Evolutionary conservation across 1,284 basidiomycete species (phyloP).

Genomic region (Sanghuangporus baumii): DNA sequence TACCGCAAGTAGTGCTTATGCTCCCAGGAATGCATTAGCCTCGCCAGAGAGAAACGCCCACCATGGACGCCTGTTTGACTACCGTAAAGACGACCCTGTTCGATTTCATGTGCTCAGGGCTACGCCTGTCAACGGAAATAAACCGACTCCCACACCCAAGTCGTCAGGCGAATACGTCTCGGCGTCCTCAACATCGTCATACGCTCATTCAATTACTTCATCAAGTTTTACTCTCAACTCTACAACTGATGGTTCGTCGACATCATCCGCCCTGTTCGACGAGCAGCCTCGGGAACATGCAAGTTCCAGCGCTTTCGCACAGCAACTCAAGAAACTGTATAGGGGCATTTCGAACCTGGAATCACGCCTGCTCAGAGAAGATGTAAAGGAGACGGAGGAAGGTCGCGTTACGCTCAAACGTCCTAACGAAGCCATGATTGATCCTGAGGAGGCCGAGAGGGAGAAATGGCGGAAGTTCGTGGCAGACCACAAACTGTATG

Average conservation of each 20-base stretch:
- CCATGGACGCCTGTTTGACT: slow-evolving; percentile 73
- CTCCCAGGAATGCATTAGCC: slow-evolving; percentile 33
- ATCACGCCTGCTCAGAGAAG: slow-evolving; percentile 61
- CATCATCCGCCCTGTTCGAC: slow-evolving; percentile 60
- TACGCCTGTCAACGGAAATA: slow-evolving; percentile 27
- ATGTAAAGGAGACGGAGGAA: slow-evolving; percentile 43
- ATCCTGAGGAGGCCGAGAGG: slow-evolving; percentile 51
- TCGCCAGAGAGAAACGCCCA: slow-evolving; percentile 28
- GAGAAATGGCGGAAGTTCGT: slow-evolving; percentile 64
- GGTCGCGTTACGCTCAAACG: slow-evolving; percentile 50
- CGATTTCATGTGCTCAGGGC: slow-evolving; percentile 65
- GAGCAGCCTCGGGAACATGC: slow-evolving; percentile 44
- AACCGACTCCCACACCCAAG: slow-evolving; percentile 46
- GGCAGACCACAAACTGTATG: slow-evolving; percentile 65
- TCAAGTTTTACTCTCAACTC: slow-evolving; percentile 75
- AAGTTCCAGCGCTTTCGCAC: slow-evolving; percentile 58
- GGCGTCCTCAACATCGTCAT: slow-evolving; percentile 72
- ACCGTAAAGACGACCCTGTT: slow-evolving; percentile 79
- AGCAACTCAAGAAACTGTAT: slow-evolving; percentile 74
- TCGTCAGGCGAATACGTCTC: slow-evolving; percentile 64
- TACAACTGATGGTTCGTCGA: slow-evolving; percentile 66
- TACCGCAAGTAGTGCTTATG: slow-evolving; percentile 43
- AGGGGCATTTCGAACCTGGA: slow-evolving; percentile 71
- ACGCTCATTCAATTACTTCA: slow-evolving; percentile 64
- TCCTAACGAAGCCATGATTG: slow-evolving; percentile 29